Conservation (phyloP, 257 asterid species). For the Nicotiana otophora region DNA sequence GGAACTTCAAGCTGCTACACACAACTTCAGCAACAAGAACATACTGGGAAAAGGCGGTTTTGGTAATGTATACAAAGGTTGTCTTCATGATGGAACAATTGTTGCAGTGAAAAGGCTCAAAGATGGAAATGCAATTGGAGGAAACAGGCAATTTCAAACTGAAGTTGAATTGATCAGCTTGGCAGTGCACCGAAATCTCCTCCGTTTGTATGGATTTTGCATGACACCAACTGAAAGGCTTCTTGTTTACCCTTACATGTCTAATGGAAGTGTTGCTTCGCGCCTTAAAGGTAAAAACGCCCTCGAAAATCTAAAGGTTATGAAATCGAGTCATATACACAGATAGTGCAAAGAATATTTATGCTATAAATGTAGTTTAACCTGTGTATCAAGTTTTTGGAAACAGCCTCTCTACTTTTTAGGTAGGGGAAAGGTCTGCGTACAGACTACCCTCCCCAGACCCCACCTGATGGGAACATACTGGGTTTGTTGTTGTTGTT, state of each 20-base stretch:
- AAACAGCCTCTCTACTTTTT: too few species aligned
- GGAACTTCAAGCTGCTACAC: slow-evolving; percentile 79
- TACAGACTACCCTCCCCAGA: too few species aligned
- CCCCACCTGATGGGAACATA: too few species aligned
- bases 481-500: too few species aligned
- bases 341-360: too few species aligned
- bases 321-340: neutral
- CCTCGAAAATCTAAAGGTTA: neutral
- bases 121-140: slow-evolving; percentile 68
- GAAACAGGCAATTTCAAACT: slow-evolving; percentile 87
- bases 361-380: too few species aligned
- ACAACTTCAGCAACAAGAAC: slow-evolving; percentile 83
- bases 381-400: too few species aligned
- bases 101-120: slow-evolving; percentile 90
- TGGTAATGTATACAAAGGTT: slow-evolving; percentile 87
- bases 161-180: slow-evolving; percentile 93
- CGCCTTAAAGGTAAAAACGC: slow-evolving; percentile 70
- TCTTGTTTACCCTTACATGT: slow-evolving; percentile 86
- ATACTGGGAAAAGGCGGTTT: slow-evolving; percentile 92
- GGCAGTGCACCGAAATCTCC: slow-evolving; percentile 88
- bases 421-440: too few species aligned
- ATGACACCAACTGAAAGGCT: slow-evolving; percentile 69
- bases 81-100: slow-evolving; percentile 67
- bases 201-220: slow-evolving; percentile 76
- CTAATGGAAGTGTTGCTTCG: slow-evolving; percentile 90